These are phyloP conservation scores for Hericium alpestre DNA, from an alignment of 768 basidiomycete species.

Conservation along the genomic window DNA sequence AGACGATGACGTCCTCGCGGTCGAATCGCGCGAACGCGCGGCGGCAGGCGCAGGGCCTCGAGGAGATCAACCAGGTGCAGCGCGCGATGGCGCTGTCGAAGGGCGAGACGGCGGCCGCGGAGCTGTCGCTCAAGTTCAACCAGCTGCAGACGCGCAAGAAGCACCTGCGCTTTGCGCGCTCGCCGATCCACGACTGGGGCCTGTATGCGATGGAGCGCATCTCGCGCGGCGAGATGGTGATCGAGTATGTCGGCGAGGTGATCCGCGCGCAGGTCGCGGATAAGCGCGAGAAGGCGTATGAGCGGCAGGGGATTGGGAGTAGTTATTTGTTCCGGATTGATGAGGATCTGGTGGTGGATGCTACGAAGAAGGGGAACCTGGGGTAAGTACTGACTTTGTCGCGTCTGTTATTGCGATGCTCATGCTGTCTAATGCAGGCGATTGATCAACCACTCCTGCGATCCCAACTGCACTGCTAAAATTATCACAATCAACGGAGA, in stretches of 20 bases:
- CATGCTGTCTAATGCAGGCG: slow-evolving; percentile 41
- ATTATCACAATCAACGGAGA: slow-evolving; percentile 85
- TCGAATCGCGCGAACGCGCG: slow-evolving; percentile 90
- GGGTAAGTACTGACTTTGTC: slow-evolving; percentile 49
- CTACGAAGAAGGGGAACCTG: slow-evolving; percentile 97
- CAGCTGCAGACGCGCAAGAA: slow-evolving; percentile 97
- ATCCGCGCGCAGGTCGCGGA: slow-evolving; percentile 93
- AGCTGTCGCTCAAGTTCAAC: slow-evolving; percentile 91
- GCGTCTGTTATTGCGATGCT: background rate
- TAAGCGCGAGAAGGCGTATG: slow-evolving; percentile 93
- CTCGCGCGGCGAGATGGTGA: slow-evolving; percentile 92
- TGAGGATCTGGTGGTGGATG: slow-evolving; percentile 95
- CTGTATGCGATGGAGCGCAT: slow-evolving; percentile 97
- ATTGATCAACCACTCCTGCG: slow-evolving; percentile 97
- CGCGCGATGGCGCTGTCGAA: slow-evolving; percentile 66
- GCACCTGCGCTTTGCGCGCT: slow-evolving; percentile 87
- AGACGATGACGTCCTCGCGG: slow-evolving; percentile 64
- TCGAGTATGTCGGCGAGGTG: slow-evolving; percentile 98
- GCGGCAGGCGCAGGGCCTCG: slow-evolving; percentile 82
- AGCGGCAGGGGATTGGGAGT: slow-evolving; percentile 94
- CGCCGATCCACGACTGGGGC: slow-evolving; percentile 97
- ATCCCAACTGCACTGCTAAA: slow-evolving; percentile 87
- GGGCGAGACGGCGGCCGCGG: slow-evolving; percentile 58
- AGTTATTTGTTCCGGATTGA: slow-evolving; percentile 97
- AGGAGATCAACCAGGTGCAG: slow-evolving; percentile 90